A percentile compares a stretch with the other conserved stretches of the same genome.
phyloP scores from a whole-genome alignment of 495 filamentous ascomycete genomes.

The Neurospora tetraspora region DNA sequence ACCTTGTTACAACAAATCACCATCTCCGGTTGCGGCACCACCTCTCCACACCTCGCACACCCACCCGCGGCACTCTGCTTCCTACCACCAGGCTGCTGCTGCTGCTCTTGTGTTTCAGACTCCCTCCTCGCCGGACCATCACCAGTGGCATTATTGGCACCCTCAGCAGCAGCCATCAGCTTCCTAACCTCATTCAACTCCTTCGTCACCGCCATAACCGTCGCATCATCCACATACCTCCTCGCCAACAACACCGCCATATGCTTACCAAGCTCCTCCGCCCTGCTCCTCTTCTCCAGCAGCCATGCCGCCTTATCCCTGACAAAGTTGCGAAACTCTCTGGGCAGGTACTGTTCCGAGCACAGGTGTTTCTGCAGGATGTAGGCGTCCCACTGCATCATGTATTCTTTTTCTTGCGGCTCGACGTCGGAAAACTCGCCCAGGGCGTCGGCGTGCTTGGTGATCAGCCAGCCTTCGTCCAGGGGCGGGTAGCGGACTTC shows the following conservation, averaged over 20 bases:
- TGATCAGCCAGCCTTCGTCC: constrained; percentile 40
- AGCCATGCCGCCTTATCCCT: constrained; percentile 36
- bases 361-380: constrained; percentile 36
- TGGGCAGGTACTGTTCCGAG: constrained; percentile 35
- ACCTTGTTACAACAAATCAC: constrained; percentile 37
- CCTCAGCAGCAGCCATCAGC: neutral
- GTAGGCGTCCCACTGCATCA: constrained; percentile 41
- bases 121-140: neutral
- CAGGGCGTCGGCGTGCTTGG: constrained; percentile 42
- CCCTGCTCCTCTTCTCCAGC: constrained; percentile 22
- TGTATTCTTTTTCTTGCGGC: constrained; percentile 40
- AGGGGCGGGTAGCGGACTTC: constrained; percentile 30
- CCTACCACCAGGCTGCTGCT: constrained; percentile 11
- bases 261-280: constrained; percentile 37
- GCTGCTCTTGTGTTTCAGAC: constrained; percentile 7
- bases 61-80: constrained; percentile 25
- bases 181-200: constrained; percentile 27
- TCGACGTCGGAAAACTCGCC: constrained; percentile 41
- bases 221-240: constrained; percentile 26
- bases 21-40: constrained; percentile 26
- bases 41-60: constrained; percentile 28
- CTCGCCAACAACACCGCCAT: constrained; percentile 34
- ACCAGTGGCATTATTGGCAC: neutral
- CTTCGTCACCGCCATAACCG: constrained; percentile 24
- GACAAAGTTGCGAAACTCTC: constrained; percentile 34